phyloP scores from a whole-genome alignment of 768 basidiomycete genomes.

The Tricholoma flavovirens region DNA sequence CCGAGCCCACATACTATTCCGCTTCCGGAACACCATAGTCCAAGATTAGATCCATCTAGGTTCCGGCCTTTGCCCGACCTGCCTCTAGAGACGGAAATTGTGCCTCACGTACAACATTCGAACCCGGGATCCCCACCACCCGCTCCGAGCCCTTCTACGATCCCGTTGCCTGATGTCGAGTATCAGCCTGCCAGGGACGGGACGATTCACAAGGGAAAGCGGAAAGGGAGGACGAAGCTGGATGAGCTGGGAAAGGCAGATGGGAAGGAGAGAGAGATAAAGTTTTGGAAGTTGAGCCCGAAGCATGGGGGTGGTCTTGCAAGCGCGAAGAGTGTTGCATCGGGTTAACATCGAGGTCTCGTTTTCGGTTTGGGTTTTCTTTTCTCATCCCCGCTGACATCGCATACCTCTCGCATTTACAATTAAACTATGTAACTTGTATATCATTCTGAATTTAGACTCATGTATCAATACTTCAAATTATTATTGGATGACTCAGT shows the following conservation, averaged over 20 bases:
- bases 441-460: too few relatives aligned
- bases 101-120: too few relatives aligned
- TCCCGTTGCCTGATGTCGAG: constrained; percentile 15
- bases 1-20: constrained; percentile 5
- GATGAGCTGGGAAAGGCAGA: neutral
- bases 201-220: too few relatives aligned
- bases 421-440: too few relatives aligned
- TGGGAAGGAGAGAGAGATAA: neutral
- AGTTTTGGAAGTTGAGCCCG: neutral
- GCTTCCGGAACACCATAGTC: neutral
- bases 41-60: neutral
- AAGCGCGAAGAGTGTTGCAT: neutral
- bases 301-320: neutral
- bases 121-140: neutral
- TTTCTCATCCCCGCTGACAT: neutral
- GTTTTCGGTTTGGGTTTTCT: neutral
- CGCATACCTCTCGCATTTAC: neutral
- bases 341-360: neutral
- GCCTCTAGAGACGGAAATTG: neutral
- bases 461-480: too few relatives aligned
- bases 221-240: neutral
- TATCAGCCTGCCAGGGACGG: constrained; percentile 14
- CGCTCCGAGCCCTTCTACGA: constrained; percentile 2
- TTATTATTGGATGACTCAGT: too few relatives aligned
- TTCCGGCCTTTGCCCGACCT: neutral